Conservation (phyloP, 257 asterid species). For the Ligustrum vulgare region DNA sequence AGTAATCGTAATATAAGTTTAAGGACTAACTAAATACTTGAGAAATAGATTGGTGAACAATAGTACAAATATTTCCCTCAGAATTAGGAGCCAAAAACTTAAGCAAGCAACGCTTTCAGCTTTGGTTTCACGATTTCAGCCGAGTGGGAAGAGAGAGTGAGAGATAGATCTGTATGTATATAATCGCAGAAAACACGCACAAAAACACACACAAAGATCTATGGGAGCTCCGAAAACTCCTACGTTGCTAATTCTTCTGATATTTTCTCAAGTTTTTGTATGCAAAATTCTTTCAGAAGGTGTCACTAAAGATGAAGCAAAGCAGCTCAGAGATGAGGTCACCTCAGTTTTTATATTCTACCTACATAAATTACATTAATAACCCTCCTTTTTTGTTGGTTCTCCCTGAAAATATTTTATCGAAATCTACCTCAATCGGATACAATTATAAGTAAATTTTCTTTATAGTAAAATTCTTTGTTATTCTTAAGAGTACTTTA, state of each 20-base stretch:
- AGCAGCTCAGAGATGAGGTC: slow-evolving; percentile 90
- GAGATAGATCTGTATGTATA: background rate
- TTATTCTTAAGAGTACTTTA: background rate
- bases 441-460: background rate
- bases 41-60: no score
- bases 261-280: slow-evolving; percentile 40
- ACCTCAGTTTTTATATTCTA: background rate
- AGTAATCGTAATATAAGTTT: no score
- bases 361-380: background rate
- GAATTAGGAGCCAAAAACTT: no score
- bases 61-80: no score
- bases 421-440: background rate
- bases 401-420: background rate
- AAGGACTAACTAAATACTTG: no score
- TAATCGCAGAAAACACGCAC: slow-evolving; percentile 16
- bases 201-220: slow-evolving; percentile 30
- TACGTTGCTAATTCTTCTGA: slow-evolving; percentile 43
- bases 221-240: slow-evolving; percentile 58
- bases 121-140: background rate
- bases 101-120: no score
- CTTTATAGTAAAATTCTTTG: background rate
- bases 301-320: slow-evolving; percentile 77
- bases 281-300: slow-evolving; percentile 56
- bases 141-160: background rate
- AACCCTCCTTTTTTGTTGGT: background rate